These are phyloP conservation scores for Vinca major DNA, from an alignment of 305 asterid genomes.

Conservation along the genomic window DNA sequence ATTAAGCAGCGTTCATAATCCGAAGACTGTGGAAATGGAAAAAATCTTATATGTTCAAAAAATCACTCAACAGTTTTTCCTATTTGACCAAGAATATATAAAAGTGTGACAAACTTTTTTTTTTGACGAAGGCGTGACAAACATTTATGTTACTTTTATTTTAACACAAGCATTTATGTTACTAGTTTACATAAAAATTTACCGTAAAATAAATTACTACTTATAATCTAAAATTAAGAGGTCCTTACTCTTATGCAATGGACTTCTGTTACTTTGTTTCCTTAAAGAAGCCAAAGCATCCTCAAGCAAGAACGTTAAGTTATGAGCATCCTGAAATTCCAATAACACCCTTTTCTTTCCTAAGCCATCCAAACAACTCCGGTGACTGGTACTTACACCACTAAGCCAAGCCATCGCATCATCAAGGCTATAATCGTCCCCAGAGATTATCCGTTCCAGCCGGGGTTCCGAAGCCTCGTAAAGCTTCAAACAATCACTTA, in stretches of 20 bases:
- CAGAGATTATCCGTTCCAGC: constrained; percentile 29
- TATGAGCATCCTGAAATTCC: constrained; percentile 25
- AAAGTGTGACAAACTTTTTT: no score
- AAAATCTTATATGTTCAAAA: background rate
- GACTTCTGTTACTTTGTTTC: constrained; percentile 13
- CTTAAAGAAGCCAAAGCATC: constrained; percentile 43
- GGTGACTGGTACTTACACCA: constrained; percentile 56
- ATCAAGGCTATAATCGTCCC: constrained; percentile 22
- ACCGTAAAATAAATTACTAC: no score
- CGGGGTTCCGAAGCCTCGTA: constrained; percentile 45
- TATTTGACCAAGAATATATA: background rate
- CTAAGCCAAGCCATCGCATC: constrained; percentile 68
- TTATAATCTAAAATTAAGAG: no score
- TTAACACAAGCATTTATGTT: no score
- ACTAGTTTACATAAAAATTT: no score
- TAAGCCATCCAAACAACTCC: constrained; percentile 61
- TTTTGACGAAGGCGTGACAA: no score
- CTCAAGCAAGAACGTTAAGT: constrained; percentile 34
- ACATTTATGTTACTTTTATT: no score
- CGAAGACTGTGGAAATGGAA: background rate
- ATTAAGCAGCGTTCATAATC: no score
- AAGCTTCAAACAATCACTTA: constrained; percentile 39
- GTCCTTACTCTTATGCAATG: background rate
- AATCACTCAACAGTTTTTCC: no score
- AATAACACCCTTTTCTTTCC: constrained; percentile 23